Percentiles rank a stretch among this genome's conserved stretches.
phyloP scores from a whole-genome alignment of 306 rosid species.

The Pyrus betulifolia region DNA sequence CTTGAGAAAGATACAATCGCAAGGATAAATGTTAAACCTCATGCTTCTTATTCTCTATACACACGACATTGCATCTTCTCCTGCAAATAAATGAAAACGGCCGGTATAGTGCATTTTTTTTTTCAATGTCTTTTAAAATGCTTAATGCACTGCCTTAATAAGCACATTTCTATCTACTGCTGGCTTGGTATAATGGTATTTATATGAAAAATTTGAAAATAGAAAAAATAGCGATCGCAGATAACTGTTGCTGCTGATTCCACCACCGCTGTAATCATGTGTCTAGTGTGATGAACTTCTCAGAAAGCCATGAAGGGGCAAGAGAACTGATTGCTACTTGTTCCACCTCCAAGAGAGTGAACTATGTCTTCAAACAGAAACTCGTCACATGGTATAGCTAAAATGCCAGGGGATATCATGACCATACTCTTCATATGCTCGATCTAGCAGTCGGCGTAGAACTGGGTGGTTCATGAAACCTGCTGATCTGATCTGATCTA shows the following conservation, averaged over 20 bases:
- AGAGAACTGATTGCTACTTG: constrained; percentile 13
- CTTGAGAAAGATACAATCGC: not conserved
- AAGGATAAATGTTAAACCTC: not conserved
- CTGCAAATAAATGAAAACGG: not conserved
- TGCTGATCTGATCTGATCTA: too few relatives aligned
- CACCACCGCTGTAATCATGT: too few relatives aligned
- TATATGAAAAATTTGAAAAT: not conserved
- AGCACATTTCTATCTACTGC: not conserved
- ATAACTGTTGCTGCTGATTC: too few relatives aligned
- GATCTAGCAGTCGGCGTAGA: constrained; percentile 31
- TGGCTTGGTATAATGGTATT: not conserved
- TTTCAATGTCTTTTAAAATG: not conserved
- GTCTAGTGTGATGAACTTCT: constrained; percentile 17
- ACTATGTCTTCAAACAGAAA: constrained; percentile 34
- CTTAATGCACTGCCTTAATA: not conserved
- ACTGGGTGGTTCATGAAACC: constrained; percentile 17
- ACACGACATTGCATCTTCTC: not conserved
- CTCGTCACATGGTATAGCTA: constrained; percentile 46
- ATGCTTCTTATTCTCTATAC: not conserved
- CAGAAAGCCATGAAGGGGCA: constrained; percentile 21
- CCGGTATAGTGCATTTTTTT: not conserved
- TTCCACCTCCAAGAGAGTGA: constrained; percentile 23
- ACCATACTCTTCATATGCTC: constrained; percentile 38
- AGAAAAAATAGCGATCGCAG: not conserved
- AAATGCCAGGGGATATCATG: constrained; percentile 31